Evolutionary conservation across 139 green algal species (phyloP).

Genomic region (Pleodorina starrii): DNA sequence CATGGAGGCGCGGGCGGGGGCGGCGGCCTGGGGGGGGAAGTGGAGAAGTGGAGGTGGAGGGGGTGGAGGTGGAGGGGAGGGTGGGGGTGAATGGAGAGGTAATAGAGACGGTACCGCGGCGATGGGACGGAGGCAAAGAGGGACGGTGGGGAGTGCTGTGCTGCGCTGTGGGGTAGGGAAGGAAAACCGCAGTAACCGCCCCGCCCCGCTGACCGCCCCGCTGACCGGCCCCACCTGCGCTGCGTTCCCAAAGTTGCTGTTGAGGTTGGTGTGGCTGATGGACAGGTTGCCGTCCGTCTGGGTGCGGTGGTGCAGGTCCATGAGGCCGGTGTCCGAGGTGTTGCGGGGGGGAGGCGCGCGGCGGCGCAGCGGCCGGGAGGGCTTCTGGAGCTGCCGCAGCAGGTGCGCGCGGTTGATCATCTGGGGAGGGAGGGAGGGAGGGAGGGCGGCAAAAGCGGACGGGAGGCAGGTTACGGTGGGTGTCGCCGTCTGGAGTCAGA

Average conservation of each 20-base stretch:
- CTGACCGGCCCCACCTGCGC: slow-evolving; percentile 4
- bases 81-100: neutral
- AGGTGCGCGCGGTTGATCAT: slow-evolving; percentile 74
- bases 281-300: slow-evolving; percentile 27
- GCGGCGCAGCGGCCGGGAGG: slow-evolving; percentile 39
- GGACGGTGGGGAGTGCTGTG: no score
- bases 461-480: no score
- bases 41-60: neutral
- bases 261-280: slow-evolving; percentile 7
- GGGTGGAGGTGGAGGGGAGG: neutral
- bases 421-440: slow-evolving; percentile 30
- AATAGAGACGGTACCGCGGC: no score
- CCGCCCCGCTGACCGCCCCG: no score
- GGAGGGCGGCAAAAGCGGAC: no score
- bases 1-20: slow-evolving; percentile 29
- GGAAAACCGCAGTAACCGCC: no score
- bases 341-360: slow-evolving; percentile 37
- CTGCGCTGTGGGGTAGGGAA: no score
- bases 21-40: neutral
- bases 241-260: slow-evolving; percentile 9
- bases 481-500: no score
- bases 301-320: slow-evolving; percentile 4
- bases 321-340: slow-evolving; percentile 35
- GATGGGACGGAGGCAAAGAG: no score
- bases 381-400: slow-evolving; percentile 66